Evolutionary conservation across 2,329 filamentous ascomycete species (phyloP).

Genomic region (Paecilomyces niveus): DNA sequence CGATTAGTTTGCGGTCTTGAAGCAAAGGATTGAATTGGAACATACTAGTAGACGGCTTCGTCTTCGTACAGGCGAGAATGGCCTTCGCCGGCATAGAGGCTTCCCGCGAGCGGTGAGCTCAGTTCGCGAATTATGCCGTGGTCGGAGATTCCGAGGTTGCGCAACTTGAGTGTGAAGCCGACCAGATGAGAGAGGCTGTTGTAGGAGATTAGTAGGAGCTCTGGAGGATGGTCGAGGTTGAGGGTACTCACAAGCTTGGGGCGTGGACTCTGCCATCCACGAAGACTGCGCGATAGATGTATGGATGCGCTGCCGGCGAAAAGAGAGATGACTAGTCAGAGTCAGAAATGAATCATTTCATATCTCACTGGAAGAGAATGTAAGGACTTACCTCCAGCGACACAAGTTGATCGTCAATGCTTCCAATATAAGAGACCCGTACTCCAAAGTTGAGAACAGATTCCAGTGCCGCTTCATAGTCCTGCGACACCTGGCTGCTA

Average conservation of each 20-base stretch:
- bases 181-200: constrained; percentile 74
- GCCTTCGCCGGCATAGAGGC: constrained; percentile 83
- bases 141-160: constrained; percentile 86
- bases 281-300: constrained; percentile 93
- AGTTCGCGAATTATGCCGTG: constrained; percentile 90
- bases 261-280: constrained; percentile 88
- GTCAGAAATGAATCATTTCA: constrained; percentile 12
- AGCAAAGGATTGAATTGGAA: constrained; percentile 5
- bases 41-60: constrained; percentile 69
- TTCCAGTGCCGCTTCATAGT: constrained; percentile 70
- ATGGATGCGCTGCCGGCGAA: constrained; percentile 76
- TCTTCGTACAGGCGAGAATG: constrained; percentile 94
- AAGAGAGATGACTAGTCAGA: constrained; percentile 66
- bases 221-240: background rate
- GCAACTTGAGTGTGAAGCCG: constrained; percentile 85
- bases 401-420: constrained; percentile 94
- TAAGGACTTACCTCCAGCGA: constrained; percentile 66
- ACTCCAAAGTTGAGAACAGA: constrained; percentile 71
- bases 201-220: constrained; percentile 6
- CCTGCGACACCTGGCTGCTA: constrained; percentile 71
- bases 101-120: constrained; percentile 79
- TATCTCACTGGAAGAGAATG: background rate
- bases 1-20: background rate
- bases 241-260: constrained; percentile 64
- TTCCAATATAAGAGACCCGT: constrained; percentile 80